Evolutionary conservation across 2,329 filamentous ascomycete genomes (phyloP), one percentile per base, ranked within the genome.

Genomic region (Monosporascus cannonballus): DNA sequence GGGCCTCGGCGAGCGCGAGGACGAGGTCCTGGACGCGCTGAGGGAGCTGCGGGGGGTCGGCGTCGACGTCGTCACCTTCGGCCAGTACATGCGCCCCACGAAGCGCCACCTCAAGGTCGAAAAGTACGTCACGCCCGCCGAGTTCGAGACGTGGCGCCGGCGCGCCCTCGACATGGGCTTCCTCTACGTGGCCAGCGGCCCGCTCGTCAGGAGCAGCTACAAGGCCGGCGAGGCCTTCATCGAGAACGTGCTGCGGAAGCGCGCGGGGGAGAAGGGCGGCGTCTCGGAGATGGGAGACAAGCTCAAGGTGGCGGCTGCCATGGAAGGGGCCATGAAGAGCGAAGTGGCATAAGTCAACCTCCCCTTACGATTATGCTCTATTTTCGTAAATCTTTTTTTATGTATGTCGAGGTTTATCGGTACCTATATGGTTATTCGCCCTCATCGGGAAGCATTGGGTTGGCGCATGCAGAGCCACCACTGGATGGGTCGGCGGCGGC

Each of bases 71-170:
- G 91, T 99, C 53, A 99, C 94, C 0, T 99, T 99, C 62, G 94
- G 94, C n/a, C 94, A 99, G 76, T 99, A 99, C 76, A 99, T 99
- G 94, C 89, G 93, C 11, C 94, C 94, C 2, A 99, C 94, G 4
- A 99, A 97, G 78, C 84, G 93, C 45, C 94, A 99, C 71, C 93
- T 99, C 83, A 87, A 96, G 71, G 94, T 99, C 34, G 88, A 96
- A 66, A 90, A 93, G 70, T 99, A 99, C 69, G 83, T 99, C 47
- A 93, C 91, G 0, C 94, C 94, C 1, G 89, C 88, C 56, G 85
- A 86, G 57, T 99, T 99, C 67, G 93, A 97, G 67, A 76, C 88
- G 64, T 99, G 94, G 94, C 83, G 89, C 55, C 83, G 90, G 73
- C 84, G 91, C 49, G 93, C 94, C 39, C 78, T 97, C 46, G 91